A percentile compares a stretch with the other conserved stretches of the same genome.
These are phyloP conservation scores for Hura crepitans DNA, from an alignment of 441 rosid genomes.

Conservation along the genomic window DNA sequence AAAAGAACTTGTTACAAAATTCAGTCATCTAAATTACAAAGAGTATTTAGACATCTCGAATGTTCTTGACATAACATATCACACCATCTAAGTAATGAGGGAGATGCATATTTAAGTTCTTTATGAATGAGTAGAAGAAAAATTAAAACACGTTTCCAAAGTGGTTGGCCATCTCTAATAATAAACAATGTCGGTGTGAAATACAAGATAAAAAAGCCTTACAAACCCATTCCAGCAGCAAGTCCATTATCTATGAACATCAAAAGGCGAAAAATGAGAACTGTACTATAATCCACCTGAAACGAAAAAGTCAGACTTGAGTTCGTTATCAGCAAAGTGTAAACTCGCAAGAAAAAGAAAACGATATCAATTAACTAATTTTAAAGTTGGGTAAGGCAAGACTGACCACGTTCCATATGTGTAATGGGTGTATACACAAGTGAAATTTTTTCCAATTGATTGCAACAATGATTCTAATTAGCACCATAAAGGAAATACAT, in stretches of 20 bases:
- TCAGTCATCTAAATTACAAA: background rate
- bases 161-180: background rate
- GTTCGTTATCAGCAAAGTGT: background rate
- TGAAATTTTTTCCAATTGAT: conserved; percentile 82
- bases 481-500: conserved; percentile 33
- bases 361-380: background rate
- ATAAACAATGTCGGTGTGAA: background rate
- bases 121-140: background rate
- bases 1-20: background rate
- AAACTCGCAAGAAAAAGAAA: background rate
- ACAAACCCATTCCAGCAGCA: conserved; percentile 98
- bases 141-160: background rate
- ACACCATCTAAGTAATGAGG: background rate
- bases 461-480: conserved; percentile 69
- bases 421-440: conserved; percentile 72
- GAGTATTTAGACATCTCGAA: background rate
- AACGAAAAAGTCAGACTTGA: conserved; percentile 17
- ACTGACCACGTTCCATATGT: conserved; percentile 97
- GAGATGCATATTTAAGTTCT: background rate
- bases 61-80: background rate
- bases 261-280: conserved; percentile 81
- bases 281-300: conserved; percentile 93
- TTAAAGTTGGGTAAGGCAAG: background rate
- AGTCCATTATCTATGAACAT: conserved; percentile 97
- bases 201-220: conserved; percentile 34